phyloP scores from a whole-genome alignment of 352 stramenopile species.

The Globisporangium cylindrosporum region DNA sequence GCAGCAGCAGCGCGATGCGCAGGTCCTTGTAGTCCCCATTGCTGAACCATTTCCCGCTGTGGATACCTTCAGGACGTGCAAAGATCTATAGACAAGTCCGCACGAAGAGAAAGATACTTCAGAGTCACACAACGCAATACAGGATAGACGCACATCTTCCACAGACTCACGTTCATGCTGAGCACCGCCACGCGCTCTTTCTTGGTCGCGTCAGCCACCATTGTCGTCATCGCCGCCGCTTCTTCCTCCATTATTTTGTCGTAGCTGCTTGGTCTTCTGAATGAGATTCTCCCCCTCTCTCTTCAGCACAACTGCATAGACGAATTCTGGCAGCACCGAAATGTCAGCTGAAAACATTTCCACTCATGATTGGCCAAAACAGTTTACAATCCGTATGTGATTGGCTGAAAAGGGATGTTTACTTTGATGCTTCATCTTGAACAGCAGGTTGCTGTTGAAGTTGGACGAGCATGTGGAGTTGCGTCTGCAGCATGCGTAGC shows the following conservation, averaged over 20 bases:
- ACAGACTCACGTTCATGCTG: slow-evolving; percentile 60
- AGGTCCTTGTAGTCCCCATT: slow-evolving; percentile 76
- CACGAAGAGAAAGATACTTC: neutral
- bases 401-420: slow-evolving; percentile 18
- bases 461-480: slow-evolving; percentile 23
- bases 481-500: slow-evolving; percentile 35
- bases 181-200: slow-evolving; percentile 61
- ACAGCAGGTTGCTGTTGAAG: neutral
- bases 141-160: slow-evolving; percentile 5
- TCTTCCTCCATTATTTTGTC: neutral
- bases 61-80: slow-evolving; percentile 67
- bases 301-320: neutral
- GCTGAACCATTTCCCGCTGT: slow-evolving; percentile 70
- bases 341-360: slow-evolving; percentile 14
- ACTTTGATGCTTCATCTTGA: neutral
- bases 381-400: neutral
- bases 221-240: neutral
- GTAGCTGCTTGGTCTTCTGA: neutral
- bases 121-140: neutral
- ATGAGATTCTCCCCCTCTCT: slow-evolving; percentile 1
- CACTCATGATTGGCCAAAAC: slow-evolving; percentile 9
- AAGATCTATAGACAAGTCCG: slow-evolving; percentile 49
- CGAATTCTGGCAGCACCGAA: neutral
- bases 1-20: slow-evolving; percentile 56
- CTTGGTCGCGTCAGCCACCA: slow-evolving; percentile 6